Percentiles rank a stretch among this genome's conserved stretches.
phyloP scores from a whole-genome alignment of 371 early-diverging fungal genomes.

The Chytridium lagenaria region DNA sequence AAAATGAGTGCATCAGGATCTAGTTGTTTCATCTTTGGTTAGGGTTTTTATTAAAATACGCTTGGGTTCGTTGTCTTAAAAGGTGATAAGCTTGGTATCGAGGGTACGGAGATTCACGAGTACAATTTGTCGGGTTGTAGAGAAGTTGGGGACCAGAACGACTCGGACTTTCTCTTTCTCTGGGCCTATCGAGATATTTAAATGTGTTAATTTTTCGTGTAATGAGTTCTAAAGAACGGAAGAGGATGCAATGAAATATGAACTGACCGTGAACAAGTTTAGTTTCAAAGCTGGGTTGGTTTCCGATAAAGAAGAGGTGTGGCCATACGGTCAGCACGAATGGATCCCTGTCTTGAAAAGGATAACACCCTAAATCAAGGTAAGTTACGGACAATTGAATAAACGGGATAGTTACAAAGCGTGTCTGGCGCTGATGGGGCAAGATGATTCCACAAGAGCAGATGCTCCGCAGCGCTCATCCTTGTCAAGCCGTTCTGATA shows the following conservation, averaged over 20 bases:
- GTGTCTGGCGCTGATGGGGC: constrained; percentile 95
- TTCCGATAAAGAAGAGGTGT: constrained; percentile 89
- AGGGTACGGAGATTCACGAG: constrained; percentile 69
- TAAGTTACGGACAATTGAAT: not conserved
- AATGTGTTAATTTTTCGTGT: no score
- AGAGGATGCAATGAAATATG: not conserved
- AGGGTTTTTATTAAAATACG: constrained; percentile 18
- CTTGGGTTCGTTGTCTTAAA: not conserved
- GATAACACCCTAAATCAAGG: constrained; percentile 75
- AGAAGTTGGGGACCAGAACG: constrained; percentile 70
- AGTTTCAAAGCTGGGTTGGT: constrained; percentile 80
- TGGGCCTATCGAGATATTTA: constrained; percentile 42
- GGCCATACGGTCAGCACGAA: constrained; percentile 77
- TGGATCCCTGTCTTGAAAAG: constrained; percentile 83
- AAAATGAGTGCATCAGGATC: no score
- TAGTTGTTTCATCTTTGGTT: no score
- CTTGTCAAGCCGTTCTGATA: constrained; percentile 65
- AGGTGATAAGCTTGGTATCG: constrained; percentile 53
- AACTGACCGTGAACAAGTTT: constrained; percentile 36
- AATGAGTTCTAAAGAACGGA: no score
- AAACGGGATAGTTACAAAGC: constrained; percentile 60
- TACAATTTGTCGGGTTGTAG: constrained; percentile 64
- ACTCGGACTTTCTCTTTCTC: constrained; percentile 64
- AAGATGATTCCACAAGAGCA: constrained; percentile 81
- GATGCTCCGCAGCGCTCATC: constrained; percentile 71